Evolutionary conservation across 768 basidiomycete species (phyloP), one percentile per base, ranked within the genome.

Genomic region (Leucocoprinus leucothites): DNA sequence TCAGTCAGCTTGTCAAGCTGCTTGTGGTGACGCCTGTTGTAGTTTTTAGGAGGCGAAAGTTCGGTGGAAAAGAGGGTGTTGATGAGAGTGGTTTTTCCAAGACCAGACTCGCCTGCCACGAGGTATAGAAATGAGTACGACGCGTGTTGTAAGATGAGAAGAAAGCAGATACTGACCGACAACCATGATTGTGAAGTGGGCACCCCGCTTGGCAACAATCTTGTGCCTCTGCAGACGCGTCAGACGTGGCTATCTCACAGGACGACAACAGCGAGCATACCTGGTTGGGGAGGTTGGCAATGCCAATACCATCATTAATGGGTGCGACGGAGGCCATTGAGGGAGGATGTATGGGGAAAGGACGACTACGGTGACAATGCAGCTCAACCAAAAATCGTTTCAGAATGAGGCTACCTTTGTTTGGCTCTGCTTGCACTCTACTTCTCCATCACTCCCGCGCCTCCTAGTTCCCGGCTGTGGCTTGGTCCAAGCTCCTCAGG

Each of bases 61-160:
- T 98, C 96, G 51, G 96, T 98, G 19, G 94, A 92, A 76, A 99
- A 99, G 61, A 98, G 87, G 52, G 97, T 99, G 80, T 98, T 99
- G 79, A 98, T 94, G 71, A 96, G 82, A 1, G 94, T 96, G 45
- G 94, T 96, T 79, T 98, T 98, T 53, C 97, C 96, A 56, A 98
- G 77, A 51, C 97, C 97, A 60, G 93, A 96, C 76, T 98, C 97
- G 71, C 94, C 94, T 95, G 65, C n/a, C 9, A 44, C 43, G 22
- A 9, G 24, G 6, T 13, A 42, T n/a, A n/a, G 21, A 24, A 1
- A 46, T 43, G 16, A 45, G 24, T 19, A 41, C 2, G 25, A 50
- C 51, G 38, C 40, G 49, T 54, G 24, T 13, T 25, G 36, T 42
- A 16, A 3, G 11, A 11, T 35, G 19, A 11, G n/a, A 11, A 42